These are phyloP conservation scores for Lachnellula cervina DNA, from an alignment of 2,329 filamentous ascomycete genomes.

Conservation along the genomic window DNA sequence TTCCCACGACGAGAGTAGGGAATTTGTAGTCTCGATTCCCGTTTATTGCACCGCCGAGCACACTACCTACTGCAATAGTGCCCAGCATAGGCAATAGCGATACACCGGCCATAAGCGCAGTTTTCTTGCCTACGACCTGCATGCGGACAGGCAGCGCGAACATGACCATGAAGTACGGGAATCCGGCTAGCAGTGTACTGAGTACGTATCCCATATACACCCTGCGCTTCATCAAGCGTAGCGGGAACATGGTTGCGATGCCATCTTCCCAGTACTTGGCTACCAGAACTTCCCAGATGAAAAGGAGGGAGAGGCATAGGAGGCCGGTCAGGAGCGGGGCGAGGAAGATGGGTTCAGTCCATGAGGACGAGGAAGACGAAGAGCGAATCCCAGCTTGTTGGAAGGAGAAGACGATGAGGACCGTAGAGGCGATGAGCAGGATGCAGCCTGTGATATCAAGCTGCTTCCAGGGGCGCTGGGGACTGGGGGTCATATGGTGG, in stretches of 20 bases:
- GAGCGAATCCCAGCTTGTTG: not conserved
- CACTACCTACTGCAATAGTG: not conserved
- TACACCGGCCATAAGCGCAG: not conserved
- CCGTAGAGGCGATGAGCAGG: not conserved
- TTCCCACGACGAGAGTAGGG: not conserved
- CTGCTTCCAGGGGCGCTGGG: not conserved
- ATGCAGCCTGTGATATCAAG: conserved; percentile 3
- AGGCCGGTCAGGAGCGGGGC: not conserved
- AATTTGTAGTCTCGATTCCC: conserved; percentile 2
- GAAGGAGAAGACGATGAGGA: conserved; percentile 3
- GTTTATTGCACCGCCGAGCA: not conserved
- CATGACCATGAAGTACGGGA: conserved; percentile 1
- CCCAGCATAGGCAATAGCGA: conserved; percentile 3
- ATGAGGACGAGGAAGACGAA: not conserved
- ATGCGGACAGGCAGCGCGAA: conserved; percentile 2
- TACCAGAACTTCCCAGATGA: not conserved
- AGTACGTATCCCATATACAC: not conserved
- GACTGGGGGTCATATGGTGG: not conserved
- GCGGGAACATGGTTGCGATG: not conserved
- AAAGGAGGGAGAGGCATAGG: not conserved
- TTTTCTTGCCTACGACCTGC: conserved; percentile 2
- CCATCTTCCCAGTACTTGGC: not conserved
- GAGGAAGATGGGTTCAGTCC: conserved; percentile 1
- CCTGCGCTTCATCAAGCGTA: not conserved
- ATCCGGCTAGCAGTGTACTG: not conserved